Conservation (phyloP, 2,329 filamentous ascomycete genomes). For the Elsinoe arachidis region DNA sequence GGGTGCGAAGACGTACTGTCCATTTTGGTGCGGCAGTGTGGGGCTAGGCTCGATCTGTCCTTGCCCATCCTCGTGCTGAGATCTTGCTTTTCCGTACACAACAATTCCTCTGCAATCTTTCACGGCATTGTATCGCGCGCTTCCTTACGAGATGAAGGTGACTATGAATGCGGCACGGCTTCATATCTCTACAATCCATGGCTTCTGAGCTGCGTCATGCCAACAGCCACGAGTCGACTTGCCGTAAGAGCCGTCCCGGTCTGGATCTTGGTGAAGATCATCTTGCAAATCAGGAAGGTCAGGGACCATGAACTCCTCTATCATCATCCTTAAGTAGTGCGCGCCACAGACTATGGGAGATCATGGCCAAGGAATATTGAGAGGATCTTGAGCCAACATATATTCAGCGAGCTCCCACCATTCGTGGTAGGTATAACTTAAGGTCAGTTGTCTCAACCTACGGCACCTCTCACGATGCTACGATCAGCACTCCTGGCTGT, state of each 20-base stretch:
- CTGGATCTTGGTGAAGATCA: conserved; percentile 8
- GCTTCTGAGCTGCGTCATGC: background rate
- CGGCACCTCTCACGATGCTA: background rate
- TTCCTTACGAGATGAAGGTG: background rate
- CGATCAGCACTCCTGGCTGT: background rate
- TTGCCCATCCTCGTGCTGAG: background rate
- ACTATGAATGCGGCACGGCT: background rate
- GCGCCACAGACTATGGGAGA: background rate
- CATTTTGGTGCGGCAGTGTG: background rate
- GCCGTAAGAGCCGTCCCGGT: conserved; percentile 1
- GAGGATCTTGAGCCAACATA: background rate
- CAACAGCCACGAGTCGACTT: background rate
- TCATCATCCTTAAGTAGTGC: background rate
- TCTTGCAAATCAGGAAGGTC: conserved; percentile 10
- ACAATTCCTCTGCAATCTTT: background rate
- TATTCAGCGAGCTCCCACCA: background rate
- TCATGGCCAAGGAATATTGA: background rate
- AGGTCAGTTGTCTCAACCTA: background rate
- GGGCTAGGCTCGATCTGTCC: background rate
- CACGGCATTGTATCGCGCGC: too few species aligned
- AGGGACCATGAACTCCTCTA: background rate
- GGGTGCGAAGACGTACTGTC: background rate
- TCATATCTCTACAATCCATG: background rate
- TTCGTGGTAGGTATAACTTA: background rate
- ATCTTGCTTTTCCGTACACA: background rate